phyloP scores from a whole-genome alignment of 169 alveolate species.

The Plasmodium fragile region DNA sequence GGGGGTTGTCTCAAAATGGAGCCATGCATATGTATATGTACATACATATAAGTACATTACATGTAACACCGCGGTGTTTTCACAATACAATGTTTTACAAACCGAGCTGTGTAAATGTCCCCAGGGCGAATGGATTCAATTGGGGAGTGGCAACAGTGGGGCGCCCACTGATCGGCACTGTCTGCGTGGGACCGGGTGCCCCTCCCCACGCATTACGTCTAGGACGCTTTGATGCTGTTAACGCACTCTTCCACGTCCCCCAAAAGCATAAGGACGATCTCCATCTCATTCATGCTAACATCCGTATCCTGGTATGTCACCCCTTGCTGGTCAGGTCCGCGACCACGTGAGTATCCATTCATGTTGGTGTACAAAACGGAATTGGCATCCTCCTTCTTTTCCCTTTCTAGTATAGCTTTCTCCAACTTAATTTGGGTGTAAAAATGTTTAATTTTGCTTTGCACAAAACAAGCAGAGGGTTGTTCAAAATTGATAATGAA shows the following conservation, averaged over 20 bases:
- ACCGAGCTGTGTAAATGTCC: not conserved
- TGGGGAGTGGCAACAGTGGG: not conserved
- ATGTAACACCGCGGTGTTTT: not conserved
- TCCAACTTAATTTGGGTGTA: constrained; percentile 52
- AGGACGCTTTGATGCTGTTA: not conserved
- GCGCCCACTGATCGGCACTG: not conserved
- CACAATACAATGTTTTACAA: not conserved
- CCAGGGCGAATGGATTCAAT: not conserved
- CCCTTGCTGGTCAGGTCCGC: not conserved
- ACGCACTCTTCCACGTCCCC: not conserved
- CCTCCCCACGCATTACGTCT: not conserved
- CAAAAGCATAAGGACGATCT: not conserved
- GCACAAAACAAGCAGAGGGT: constrained; percentile 51
- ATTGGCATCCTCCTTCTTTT: constrained; percentile 6
- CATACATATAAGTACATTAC: not conserved
- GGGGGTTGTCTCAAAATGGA: not conserved
- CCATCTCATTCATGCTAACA: not conserved
- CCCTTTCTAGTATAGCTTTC: constrained; percentile 18
- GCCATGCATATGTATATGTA: not conserved
- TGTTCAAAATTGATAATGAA: constrained; percentile 31
- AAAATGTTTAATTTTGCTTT: constrained; percentile 67
- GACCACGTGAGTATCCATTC: not conserved
- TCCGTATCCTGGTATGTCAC: not conserved
- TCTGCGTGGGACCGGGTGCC: not conserved
- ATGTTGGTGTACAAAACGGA: not conserved